Evolutionary conservation across 2,329 filamentous ascomycete genomes (phyloP).

Genomic region (Pestalotiopsis sp.): DNA sequence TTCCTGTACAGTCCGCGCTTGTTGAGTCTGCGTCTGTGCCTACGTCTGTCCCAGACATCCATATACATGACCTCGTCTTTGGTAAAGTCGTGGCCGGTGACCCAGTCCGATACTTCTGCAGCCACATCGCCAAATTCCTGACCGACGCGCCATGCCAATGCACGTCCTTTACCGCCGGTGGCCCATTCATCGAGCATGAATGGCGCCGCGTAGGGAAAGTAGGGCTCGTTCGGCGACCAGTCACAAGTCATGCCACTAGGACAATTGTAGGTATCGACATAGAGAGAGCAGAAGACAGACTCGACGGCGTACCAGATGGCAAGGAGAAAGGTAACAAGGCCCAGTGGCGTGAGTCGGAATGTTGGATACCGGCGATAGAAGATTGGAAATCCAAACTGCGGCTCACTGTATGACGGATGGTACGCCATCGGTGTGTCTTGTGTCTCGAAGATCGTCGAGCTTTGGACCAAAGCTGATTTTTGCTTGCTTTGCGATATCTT

Average conservation of each 20-base stretch:
- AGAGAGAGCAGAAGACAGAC: slow-evolving; percentile 52
- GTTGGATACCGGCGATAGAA: slow-evolving; percentile 46
- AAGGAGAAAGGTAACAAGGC: slow-evolving; percentile 45
- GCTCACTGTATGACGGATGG: slow-evolving; percentile 21
- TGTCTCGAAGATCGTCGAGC: slow-evolving; percentile 11
- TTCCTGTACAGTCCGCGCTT: slow-evolving; percentile 47
- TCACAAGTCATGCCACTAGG: slow-evolving; percentile 47
- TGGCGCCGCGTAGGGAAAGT: slow-evolving; percentile 62
- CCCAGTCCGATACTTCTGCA: slow-evolving; percentile 51
- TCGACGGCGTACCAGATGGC: slow-evolving; percentile 59
- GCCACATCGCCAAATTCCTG: slow-evolving; percentile 50
- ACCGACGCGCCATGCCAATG: slow-evolving; percentile 33
- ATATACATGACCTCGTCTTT: slow-evolving; percentile 45
- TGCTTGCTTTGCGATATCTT: slow-evolving; percentile 46
- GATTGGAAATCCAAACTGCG: slow-evolving; percentile 46
- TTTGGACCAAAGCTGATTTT: slow-evolving; percentile 18
- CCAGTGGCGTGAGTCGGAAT: slow-evolving; percentile 52
- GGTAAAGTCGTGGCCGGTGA: slow-evolving; percentile 47
- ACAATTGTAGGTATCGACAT: slow-evolving; percentile 56
- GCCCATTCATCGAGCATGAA: slow-evolving; percentile 66
- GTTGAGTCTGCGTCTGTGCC: slow-evolving; percentile 51
- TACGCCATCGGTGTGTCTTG: slow-evolving; percentile 6
- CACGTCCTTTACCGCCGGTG: slow-evolving; percentile 53
- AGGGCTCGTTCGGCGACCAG: slow-evolving; percentile 61
- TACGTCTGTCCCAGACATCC: slow-evolving; percentile 48